Percentiles rank a stretch among this genome's conserved stretches.
phyloP scores from a whole-genome alignment of 2,329 filamentous ascomycete species.

The Achaetomium macrosporum region DNA sequence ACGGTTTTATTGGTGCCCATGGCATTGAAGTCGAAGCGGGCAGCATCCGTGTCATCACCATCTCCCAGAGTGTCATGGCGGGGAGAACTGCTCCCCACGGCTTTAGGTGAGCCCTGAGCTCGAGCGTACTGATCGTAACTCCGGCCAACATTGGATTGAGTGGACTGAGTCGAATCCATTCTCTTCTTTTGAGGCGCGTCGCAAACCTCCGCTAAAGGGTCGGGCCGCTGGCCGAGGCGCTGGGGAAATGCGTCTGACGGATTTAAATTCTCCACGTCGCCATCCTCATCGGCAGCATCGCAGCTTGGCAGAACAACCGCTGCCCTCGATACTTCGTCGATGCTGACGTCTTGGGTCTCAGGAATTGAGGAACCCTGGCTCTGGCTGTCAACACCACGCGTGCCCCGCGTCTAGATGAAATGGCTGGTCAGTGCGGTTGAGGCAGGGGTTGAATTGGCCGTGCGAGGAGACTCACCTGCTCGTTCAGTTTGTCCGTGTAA shows the following conservation, averaged over 20 bases:
- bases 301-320: neutral
- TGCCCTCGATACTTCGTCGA: neutral
- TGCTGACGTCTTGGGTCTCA: constrained; percentile 1
- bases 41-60: constrained; percentile 48
- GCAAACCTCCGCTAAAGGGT: neutral
- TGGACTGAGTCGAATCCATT: constrained; percentile 48
- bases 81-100: constrained; percentile 13
- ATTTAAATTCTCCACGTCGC: constrained; percentile 2
- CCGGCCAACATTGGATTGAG: constrained; percentile 51
- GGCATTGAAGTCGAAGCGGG: constrained; percentile 39
- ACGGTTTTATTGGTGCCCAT: constrained; percentile 35
- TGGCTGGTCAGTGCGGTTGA: constrained; percentile 22
- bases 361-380: constrained; percentile 7
- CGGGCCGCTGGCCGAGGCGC: neutral
- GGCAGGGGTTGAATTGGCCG: constrained; percentile 12
- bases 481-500: neutral
- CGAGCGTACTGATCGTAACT: constrained; percentile 45
- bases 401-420: constrained; percentile 15
- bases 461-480: constrained; percentile 14
- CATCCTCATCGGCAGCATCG: constrained; percentile 4
- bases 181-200: constrained; percentile 22
- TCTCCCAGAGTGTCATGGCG: constrained; percentile 36
- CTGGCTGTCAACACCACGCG: constrained; percentile 15
- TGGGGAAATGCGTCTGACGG: constrained; percentile 6
- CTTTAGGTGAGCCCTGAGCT: constrained; percentile 26